Evolutionary conservation across 2,329 filamentous ascomycete genomes (phyloP).

Genomic region (Fusarium protoensiforme): DNA sequence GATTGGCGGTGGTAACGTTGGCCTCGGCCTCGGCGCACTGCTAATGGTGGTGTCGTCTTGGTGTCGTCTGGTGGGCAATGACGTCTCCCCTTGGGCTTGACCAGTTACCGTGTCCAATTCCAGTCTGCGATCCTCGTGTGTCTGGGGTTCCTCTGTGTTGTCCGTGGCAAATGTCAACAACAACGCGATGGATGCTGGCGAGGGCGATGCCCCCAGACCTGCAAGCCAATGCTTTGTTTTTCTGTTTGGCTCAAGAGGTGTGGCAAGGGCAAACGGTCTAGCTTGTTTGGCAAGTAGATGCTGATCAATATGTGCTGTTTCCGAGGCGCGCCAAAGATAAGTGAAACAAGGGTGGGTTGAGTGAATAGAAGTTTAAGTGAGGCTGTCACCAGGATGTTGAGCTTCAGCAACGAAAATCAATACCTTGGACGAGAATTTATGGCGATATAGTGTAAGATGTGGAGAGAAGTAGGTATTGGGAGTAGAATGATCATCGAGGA

Average conservation of each 20-base stretch:
- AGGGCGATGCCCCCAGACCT: constrained; percentile 4
- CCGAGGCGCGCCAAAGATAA: background rate
- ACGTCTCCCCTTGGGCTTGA: constrained; percentile 31
- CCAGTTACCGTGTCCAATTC: constrained; percentile 12
- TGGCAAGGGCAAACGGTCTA: background rate
- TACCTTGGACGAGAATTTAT: background rate
- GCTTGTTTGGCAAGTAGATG: background rate
- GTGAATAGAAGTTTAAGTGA: background rate
- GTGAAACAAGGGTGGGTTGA: constrained; percentile 7
- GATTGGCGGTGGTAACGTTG: constrained; percentile 27
- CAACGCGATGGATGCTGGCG: constrained; percentile 1
- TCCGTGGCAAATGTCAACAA: constrained; percentile 30
- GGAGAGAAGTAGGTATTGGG: background rate
- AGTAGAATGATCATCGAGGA: background rate
- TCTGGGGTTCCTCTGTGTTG: constrained; percentile 18
- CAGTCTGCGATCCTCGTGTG: constrained; percentile 18
- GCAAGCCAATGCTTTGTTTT: background rate
- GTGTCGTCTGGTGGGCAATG: constrained; percentile 32
- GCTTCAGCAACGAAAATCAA: background rate
- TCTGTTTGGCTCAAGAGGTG: background rate
- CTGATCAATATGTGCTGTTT: constrained; percentile 7
- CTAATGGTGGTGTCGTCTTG: constrained; percentile 12
- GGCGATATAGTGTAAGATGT: background rate
- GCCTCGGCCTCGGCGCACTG: constrained; percentile 8
- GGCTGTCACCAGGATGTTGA: background rate